Percentiles rank a stretch among this genome's conserved stretches.
phyloP scores from a whole-genome alignment of 2,329 filamentous ascomycete species.

The Fusarium acutatum region DNA sequence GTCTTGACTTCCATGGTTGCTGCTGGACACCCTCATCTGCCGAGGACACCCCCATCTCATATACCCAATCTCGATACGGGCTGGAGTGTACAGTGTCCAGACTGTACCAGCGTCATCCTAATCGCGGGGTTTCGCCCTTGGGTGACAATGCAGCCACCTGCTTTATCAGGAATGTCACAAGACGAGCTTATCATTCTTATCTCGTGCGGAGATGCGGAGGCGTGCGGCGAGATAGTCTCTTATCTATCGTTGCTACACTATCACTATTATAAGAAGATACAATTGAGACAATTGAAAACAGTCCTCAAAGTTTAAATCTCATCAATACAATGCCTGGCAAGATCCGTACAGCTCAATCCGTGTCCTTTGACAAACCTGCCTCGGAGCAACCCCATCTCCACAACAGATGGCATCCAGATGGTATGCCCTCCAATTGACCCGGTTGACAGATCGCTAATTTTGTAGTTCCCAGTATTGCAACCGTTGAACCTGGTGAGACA shows the following conservation, averaged over 20 bases:
- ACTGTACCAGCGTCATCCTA: not conserved
- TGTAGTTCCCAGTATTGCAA: slow-evolving; percentile 75
- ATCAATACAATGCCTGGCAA: slow-evolving; percentile 32
- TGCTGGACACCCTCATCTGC: not conserved
- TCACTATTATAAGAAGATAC: not conserved
- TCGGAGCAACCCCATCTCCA: slow-evolving; percentile 40
- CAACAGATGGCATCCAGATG: slow-evolving; percentile 94
- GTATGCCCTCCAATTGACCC: slow-evolving; percentile 56
- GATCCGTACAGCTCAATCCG: slow-evolving; percentile 37
- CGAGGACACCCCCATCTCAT: not conserved
- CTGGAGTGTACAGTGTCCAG: not conserved
- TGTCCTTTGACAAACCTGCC: slow-evolving; percentile 40
- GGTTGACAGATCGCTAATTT: not conserved
- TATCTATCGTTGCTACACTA: not conserved
- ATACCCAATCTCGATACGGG: not conserved
- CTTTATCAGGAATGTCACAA: slow-evolving; percentile 24
- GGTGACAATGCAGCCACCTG: slow-evolving; percentile 17
- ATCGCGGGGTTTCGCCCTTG: slow-evolving; percentile 27
- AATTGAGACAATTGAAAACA: not conserved
- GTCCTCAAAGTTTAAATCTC: not conserved
- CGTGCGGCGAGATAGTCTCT: slow-evolving; percentile 11
- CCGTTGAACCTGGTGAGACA: slow-evolving; percentile 83
- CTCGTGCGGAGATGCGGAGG: slow-evolving; percentile 23
- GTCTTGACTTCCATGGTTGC: slow-evolving; percentile 26
- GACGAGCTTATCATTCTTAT: slow-evolving; percentile 29